Conservation (phyloP, 352 stramenopile species). For the Blastocystis sp. region DNA sequence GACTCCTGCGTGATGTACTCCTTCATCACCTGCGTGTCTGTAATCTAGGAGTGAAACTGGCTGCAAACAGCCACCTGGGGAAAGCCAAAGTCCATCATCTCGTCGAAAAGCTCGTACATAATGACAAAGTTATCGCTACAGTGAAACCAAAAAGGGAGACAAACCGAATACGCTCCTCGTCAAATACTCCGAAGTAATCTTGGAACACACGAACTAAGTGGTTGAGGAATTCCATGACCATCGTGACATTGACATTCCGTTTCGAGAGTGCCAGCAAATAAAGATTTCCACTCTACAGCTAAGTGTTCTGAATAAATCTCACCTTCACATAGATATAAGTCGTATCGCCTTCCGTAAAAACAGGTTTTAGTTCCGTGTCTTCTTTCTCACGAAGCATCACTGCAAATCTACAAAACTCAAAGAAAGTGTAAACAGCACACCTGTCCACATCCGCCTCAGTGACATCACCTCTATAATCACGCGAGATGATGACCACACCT, state of each 20-base stretch:
- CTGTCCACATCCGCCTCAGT: slow-evolving; percentile 81
- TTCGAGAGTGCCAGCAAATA: slow-evolving; percentile 96
- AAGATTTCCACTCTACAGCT: slow-evolving; percentile 88
- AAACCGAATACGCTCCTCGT: slow-evolving; percentile 92
- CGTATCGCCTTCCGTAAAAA: slow-evolving; percentile 81
- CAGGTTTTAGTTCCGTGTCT: slow-evolving; percentile 82
- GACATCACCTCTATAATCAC: slow-evolving; percentile 97
- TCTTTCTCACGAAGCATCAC: slow-evolving; percentile 86
- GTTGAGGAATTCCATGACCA: slow-evolving; percentile 87
- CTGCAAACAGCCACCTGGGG: slow-evolving; percentile 74
- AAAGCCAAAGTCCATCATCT: slow-evolving; percentile 99
- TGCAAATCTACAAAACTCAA: slow-evolving; percentile 69
- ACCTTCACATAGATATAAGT: slow-evolving; percentile 90
- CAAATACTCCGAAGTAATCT: slow-evolving; percentile 97
- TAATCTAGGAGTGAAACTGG: slow-evolving; percentile 61
- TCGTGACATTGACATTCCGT: slow-evolving; percentile 93
- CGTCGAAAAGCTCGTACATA: slow-evolving; percentile 98
- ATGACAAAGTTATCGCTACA: slow-evolving; percentile 95
- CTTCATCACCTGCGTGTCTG: slow-evolving; percentile 77
- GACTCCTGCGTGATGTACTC: slow-evolving; percentile 94
- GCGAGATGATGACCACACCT: slow-evolving; percentile 96
- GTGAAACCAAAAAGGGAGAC: not conserved
- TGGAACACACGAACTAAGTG: slow-evolving; percentile 84
- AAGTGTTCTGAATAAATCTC: not conserved
- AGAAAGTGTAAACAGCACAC: slow-evolving; percentile 31